phyloP scores from a whole-genome alignment of 345 rosid species.

The Lepidium africanum region DNA sequence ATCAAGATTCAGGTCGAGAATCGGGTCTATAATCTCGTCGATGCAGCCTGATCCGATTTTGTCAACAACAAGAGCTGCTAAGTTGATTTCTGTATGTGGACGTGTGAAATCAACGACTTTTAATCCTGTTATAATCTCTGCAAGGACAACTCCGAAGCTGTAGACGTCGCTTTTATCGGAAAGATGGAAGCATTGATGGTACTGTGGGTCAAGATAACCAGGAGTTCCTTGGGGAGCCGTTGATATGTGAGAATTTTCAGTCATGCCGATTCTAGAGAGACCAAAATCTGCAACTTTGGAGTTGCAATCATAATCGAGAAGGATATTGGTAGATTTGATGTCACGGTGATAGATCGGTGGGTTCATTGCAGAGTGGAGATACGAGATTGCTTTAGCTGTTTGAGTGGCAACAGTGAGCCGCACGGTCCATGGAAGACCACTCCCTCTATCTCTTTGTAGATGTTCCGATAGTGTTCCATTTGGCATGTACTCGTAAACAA shows the following conservation, averaged over 20 bases:
- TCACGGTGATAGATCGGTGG: slow-evolving; percentile 95
- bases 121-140: slow-evolving; percentile 81
- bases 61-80: slow-evolving; percentile 84
- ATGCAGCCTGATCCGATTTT: slow-evolving; percentile 80
- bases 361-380: slow-evolving; percentile 81
- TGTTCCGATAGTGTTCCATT: slow-evolving; percentile 83
- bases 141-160: slow-evolving; percentile 92
- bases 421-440: slow-evolving; percentile 71
- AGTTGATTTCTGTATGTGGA: slow-evolving; percentile 65
- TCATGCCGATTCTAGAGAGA: slow-evolving; percentile 84
- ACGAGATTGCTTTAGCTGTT: slow-evolving; percentile 81
- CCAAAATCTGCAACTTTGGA: slow-evolving; percentile 98
- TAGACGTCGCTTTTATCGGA: slow-evolving; percentile 81
- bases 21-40: slow-evolving; percentile 81
- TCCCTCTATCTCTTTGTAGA: slow-evolving; percentile 69
- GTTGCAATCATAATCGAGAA: slow-evolving; percentile 58
- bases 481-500: slow-evolving; percentile 87
- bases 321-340: slow-evolving; percentile 87
- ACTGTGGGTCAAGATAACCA: slow-evolving; percentile 81
- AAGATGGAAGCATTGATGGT: slow-evolving; percentile 71
- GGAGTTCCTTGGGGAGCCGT: slow-evolving; percentile 96
- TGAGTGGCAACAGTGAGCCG: slow-evolving; percentile 77
- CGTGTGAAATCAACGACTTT: slow-evolving; percentile 94
- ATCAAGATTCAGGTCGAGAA: slow-evolving; percentile 55
- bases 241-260: slow-evolving; percentile 68